Evolutionary conservation across 306 rosid genomes (phyloP).

Genomic region (Lablab purpureus): DNA sequence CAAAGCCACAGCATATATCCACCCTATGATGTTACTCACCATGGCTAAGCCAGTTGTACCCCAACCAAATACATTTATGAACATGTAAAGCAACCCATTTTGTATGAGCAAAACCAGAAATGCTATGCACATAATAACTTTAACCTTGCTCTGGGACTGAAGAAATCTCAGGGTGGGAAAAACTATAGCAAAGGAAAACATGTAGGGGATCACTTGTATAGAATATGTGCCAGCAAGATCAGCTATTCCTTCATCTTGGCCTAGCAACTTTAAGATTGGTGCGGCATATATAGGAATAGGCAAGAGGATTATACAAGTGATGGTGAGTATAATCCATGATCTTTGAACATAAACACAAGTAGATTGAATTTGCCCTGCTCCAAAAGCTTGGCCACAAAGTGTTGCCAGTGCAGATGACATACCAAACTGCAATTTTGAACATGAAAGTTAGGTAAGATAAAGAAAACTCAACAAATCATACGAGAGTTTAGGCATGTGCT

Average conservation of each 20-base stretch:
- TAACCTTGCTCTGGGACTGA: constrained; percentile 77
- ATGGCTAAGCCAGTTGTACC: constrained; percentile 67
- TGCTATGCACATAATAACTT: constrained; percentile 59
- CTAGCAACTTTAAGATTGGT: constrained; percentile 66
- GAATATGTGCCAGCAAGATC: constrained; percentile 67
- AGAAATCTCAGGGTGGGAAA: constrained; percentile 68
- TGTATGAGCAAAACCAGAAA: constrained; percentile 53
- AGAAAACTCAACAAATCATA: constrained; percentile 23
- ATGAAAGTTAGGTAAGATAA: constrained; percentile 9
- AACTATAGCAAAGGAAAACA: constrained; percentile 67
- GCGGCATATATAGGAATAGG: constrained; percentile 65
- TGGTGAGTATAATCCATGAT: constrained; percentile 62
- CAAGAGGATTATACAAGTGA: constrained; percentile 55
- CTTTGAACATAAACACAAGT: constrained; percentile 79
- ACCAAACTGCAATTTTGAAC: constrained; percentile 52
- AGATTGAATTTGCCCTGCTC: constrained; percentile 67
- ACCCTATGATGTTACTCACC: constrained; percentile 59
- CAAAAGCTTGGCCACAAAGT: constrained; percentile 85
- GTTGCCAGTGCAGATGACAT: constrained; percentile 79
- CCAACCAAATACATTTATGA: constrained; percentile 60
- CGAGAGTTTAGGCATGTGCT: neutral
- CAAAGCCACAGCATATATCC: constrained; percentile 56
- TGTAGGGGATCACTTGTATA: constrained; percentile 54
- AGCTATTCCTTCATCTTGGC: constrained; percentile 72
- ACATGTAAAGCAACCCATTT: constrained; percentile 55